Conservation (phyloP, 2,329 filamentous ascomycete genomes). For the Coniochaeta sp. region DNA sequence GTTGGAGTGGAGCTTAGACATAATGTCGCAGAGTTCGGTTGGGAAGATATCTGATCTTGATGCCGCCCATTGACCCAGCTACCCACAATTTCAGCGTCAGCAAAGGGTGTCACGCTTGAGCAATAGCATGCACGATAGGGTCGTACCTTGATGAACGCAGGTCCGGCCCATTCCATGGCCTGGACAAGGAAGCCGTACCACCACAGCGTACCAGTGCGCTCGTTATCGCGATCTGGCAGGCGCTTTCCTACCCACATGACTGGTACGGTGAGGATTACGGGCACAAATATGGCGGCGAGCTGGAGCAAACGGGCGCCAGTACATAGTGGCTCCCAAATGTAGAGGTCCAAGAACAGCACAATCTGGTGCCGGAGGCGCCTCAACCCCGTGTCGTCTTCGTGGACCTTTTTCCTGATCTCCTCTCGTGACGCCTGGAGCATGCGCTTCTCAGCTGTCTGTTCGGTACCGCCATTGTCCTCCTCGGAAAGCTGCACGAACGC, state of each 20-base stretch:
- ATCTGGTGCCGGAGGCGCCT: slow-evolving; percentile 49
- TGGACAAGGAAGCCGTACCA: slow-evolving; percentile 88
- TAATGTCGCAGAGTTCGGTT: slow-evolving; percentile 79
- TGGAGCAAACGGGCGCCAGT: slow-evolving; percentile 86
- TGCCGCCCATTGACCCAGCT: slow-evolving; percentile 97
- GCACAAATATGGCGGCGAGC: slow-evolving; percentile 80
- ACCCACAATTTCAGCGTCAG: background rate
- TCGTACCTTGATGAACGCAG: slow-evolving; percentile 89
- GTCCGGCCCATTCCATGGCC: slow-evolving; percentile 87
- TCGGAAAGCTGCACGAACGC: slow-evolving; percentile 53
- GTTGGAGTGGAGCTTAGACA: slow-evolving; percentile 93
- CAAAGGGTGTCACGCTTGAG: background rate
- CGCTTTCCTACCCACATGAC: slow-evolving; percentile 70
- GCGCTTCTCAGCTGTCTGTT: slow-evolving; percentile 68
- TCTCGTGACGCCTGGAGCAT: slow-evolving; percentile 78
- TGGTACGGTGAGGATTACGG: slow-evolving; percentile 75
- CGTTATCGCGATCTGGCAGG: slow-evolving; percentile 57
- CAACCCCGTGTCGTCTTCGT: slow-evolving; percentile 53
- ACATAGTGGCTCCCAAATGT: slow-evolving; percentile 76
- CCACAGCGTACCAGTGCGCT: slow-evolving; percentile 78
- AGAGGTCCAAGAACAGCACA: slow-evolving; percentile 61
- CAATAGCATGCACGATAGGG: background rate
- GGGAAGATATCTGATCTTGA: slow-evolving; percentile 96
- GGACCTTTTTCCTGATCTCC: slow-evolving; percentile 66
- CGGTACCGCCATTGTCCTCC: slow-evolving; percentile 37